Evolutionary conservation across 176 grass and related monocot species (phyloP).

Genomic region (Metroxylon sagu): DNA sequence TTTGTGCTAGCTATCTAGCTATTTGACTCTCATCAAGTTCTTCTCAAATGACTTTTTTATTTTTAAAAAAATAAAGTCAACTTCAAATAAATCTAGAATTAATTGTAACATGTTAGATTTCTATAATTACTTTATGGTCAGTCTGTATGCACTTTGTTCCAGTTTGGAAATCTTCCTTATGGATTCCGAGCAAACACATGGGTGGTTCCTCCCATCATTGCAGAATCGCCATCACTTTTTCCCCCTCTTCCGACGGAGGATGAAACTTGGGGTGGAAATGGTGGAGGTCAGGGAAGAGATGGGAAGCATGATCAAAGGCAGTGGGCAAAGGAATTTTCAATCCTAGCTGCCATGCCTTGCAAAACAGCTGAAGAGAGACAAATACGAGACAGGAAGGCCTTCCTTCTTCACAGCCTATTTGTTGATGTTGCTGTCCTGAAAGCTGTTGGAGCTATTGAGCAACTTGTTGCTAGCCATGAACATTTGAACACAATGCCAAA

Average conservation of each 20-base stretch:
- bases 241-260: slow-evolving; percentile 91
- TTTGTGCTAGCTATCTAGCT: too few relatives aligned
- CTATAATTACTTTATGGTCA: not conserved
- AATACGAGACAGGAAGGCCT: slow-evolving; percentile 80
- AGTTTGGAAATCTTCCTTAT: slow-evolving; percentile 99
- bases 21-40: too few relatives aligned
- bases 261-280: slow-evolving; percentile 77
- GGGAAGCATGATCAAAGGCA: slow-evolving; percentile 59
- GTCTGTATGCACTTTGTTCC: slow-evolving; percentile 9
- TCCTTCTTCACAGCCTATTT: slow-evolving; percentile 94
- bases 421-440: slow-evolving; percentile 83
- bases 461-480: slow-evolving; percentile 25
- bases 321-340: slow-evolving; percentile 77
- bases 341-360: slow-evolving; percentile 86
- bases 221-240: slow-evolving; percentile 63
- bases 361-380: slow-evolving; percentile 95
- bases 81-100: too few relatives aligned
- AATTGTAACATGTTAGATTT: not conserved
- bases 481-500: slow-evolving; percentile 33
- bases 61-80: too few relatives aligned
- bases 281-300: slow-evolving; percentile 81
- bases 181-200: slow-evolving; percentile 98
- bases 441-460: slow-evolving; percentile 74
- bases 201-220: slow-evolving; percentile 65
- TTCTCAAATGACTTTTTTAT: too few relatives aligned